These are phyloP conservation scores for Malassezia globosa DNA, from an alignment of 1,284 basidiomycete species.

Conservation along the genomic window DNA sequence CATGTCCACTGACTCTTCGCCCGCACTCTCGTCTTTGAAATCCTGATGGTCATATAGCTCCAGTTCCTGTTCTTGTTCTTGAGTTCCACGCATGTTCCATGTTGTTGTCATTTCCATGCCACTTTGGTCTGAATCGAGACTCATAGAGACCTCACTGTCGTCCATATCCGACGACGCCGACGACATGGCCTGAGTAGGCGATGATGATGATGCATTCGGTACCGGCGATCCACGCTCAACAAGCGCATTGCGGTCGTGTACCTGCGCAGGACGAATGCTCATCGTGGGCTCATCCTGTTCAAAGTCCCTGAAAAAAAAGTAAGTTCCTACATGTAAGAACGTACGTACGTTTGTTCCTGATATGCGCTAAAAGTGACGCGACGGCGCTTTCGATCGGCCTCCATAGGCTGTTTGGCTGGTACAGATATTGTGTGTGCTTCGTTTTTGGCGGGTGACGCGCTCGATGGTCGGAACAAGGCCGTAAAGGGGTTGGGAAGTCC, in stretches of 20 bases:
- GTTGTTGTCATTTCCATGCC: conserved; percentile 16
- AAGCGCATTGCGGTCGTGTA: neutral
- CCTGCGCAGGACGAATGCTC: conserved; percentile 19
- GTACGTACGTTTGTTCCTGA: conserved; percentile 16
- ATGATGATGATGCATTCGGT: neutral
- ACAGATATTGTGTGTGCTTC: conserved; percentile 7
- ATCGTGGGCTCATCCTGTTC: conserved; percentile 28
- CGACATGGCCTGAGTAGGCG: neutral
- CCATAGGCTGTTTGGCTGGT: neutral
- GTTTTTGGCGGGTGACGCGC: conserved; percentile 9
- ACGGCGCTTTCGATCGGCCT: conserved; percentile 11
- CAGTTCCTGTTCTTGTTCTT: no score
- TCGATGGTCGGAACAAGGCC: conserved; percentile 5
- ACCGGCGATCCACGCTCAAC: conserved; percentile 9
- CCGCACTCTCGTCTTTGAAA: conserved; percentile 1
- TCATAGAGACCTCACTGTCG: neutral
- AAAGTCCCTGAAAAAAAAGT: conserved; percentile 15
- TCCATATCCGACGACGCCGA: neutral
- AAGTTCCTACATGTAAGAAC: no score
- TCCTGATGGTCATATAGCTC: no score
- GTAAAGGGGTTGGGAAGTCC: conserved; percentile 17
- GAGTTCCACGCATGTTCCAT: neutral
- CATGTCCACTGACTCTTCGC: conserved; percentile 17
- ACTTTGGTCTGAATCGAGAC: neutral
- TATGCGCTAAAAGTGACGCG: conserved; percentile 22